phyloP scores from a whole-genome alignment of 345 rosid genomes.

The Triadica sebifera region DNA sequence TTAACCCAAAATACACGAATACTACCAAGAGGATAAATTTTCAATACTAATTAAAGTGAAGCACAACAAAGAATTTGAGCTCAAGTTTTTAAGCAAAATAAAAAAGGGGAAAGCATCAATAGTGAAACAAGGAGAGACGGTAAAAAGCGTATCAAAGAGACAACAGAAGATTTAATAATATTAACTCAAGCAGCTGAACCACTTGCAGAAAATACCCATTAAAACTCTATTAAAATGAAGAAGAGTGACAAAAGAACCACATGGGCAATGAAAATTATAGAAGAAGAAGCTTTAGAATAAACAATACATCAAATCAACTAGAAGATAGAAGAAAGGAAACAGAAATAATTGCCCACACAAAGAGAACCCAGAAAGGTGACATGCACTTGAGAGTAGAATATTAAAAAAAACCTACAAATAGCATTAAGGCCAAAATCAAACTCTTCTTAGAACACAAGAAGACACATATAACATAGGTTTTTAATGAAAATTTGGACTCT shows the following conservation, averaged over 20 bases:
- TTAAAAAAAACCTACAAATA: conserved; percentile 15
- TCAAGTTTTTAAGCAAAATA: too few species aligned
- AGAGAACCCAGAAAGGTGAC: conserved; percentile 24
- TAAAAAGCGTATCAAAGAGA: conserved; percentile 4
- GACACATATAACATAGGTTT: conserved; percentile 14
- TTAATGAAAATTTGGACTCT: conserved; percentile 15
- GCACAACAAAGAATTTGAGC: neutral
- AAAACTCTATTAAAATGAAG: conserved; percentile 25
- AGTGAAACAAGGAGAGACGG: neutral
- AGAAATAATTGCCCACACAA: conserved; percentile 35
- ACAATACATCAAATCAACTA: conserved; percentile 18
- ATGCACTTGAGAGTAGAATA: conserved; percentile 16
- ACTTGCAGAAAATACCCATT: conserved; percentile 29
- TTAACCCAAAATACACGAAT: neutral
- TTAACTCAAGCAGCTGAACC: conserved; percentile 32
- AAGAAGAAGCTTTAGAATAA: conserved; percentile 10
- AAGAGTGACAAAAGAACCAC: conserved; percentile 10
- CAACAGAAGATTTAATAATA: conserved; percentile 8
- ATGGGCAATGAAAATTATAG: conserved; percentile 18
- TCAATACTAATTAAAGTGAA: neutral
- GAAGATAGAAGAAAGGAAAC: conserved; percentile 24
- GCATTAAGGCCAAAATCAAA: conserved; percentile 19
- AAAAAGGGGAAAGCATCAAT: neutral
- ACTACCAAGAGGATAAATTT: neutral
- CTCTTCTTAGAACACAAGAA: conserved; percentile 22